These are phyloP conservation scores for Phoenix roebelenii DNA, from an alignment of 176 grass and related monocot genomes.

Conservation along the genomic window DNA sequence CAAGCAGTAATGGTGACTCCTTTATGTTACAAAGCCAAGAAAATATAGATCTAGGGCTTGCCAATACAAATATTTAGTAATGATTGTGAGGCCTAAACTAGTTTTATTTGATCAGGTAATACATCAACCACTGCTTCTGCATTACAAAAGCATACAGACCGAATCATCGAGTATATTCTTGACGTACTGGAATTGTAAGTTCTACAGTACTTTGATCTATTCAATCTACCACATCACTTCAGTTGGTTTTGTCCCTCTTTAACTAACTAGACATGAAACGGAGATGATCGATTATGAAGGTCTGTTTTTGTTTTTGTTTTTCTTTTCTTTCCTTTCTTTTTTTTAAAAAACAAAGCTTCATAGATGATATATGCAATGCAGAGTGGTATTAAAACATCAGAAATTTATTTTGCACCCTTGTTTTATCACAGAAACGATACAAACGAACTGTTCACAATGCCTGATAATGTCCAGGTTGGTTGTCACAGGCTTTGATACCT, in stretches of 20 bases:
- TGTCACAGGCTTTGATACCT: neutral
- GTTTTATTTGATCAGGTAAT: constrained; percentile 20
- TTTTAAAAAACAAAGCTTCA: neutral
- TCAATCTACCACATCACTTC: neutral
- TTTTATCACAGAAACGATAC: constrained; percentile 37
- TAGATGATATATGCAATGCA: too few species aligned
- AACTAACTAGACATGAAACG: neutral
- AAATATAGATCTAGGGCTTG: too few species aligned
- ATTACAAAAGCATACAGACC: constrained; percentile 4
- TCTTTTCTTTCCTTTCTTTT: neutral
- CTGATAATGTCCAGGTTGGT: constrained; percentile 54
- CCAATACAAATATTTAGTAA: too few species aligned
- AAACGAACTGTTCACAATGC: constrained; percentile 59
- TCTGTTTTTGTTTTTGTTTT: too few species aligned
- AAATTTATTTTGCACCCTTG: too few species aligned
- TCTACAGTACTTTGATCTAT: neutral
- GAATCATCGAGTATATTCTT: constrained; percentile 52
- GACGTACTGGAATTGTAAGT: constrained; percentile 53
- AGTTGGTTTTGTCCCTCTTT: too few species aligned
- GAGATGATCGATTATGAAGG: neutral
- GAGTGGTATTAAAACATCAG: too few species aligned
- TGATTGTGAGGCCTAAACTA: neutral
- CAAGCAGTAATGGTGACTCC: constrained; percentile 8
- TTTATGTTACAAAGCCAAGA: too few species aligned
- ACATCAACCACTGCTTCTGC: constrained; percentile 14